phyloP scores from a whole-genome alignment of 176 grass and related monocot genomes.

The Zea luxurians region DNA sequence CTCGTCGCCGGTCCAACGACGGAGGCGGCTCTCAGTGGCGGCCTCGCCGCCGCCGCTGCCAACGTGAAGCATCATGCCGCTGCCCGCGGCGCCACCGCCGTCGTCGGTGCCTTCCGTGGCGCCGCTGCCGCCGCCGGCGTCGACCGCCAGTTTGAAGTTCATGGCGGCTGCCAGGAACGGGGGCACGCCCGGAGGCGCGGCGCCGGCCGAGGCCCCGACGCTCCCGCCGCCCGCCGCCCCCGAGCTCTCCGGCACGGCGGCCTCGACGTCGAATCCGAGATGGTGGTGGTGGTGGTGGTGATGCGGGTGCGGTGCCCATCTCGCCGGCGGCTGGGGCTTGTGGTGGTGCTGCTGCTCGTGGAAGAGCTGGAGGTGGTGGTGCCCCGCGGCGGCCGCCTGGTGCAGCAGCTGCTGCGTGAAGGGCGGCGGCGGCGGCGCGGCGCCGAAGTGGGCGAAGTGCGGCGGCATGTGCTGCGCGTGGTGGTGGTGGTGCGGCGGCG shows the following conservation, averaged over 20 bases:
- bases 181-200: conserved; percentile 31
- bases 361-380: conserved; percentile 66
- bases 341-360: conserved; percentile 56
- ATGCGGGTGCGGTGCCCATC: conserved; percentile 4
- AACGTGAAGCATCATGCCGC: conserved; percentile 57
- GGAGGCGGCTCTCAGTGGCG: conserved; percentile 58
- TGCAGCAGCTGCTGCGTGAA: conserved; percentile 85
- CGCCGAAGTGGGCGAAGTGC: conserved; percentile 58
- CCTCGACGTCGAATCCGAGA: conserved; percentile 72
- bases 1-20: conserved; percentile 66
- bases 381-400: conserved; percentile 44
- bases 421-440: conserved; percentile 29
- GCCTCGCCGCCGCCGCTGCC: conserved; percentile 53
- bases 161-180: conserved; percentile 72
- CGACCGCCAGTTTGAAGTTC: conserved; percentile 79
- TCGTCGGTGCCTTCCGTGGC: conserved; percentile 62
- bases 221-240: conserved; percentile 16
- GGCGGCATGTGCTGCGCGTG: conserved; percentile 44
- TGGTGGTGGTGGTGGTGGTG: conserved; percentile 57
- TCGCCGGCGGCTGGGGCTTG: conserved; percentile 21
- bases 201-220: conserved; percentile 23
- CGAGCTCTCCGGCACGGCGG: conserved; percentile 54
- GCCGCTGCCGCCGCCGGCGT: conserved; percentile 64
- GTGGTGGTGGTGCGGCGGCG: conserved; percentile 37
- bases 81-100: conserved; percentile 42